A percentile compares a stretch with the other conserved stretches of the same genome.
Conservation (phyloP, 768 basidiomycete genomes). For the Leccinum barrowsii region DNA sequence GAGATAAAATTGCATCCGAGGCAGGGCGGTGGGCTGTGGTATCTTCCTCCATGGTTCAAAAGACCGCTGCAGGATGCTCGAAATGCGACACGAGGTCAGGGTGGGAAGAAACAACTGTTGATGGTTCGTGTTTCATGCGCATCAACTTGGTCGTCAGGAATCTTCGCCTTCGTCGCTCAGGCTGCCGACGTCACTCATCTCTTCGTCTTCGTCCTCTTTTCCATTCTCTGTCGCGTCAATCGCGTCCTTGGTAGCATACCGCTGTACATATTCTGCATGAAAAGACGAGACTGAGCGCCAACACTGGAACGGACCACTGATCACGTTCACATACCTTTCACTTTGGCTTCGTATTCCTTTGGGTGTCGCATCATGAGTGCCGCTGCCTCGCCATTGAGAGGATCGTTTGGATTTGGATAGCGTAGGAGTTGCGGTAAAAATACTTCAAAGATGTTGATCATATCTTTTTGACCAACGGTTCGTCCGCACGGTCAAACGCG, state of each 20-base stretch:
- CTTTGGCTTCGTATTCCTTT: conserved; percentile 91
- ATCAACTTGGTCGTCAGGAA: conserved; percentile 26
- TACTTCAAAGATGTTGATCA: conserved; percentile 99
- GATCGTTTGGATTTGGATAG: conserved; percentile 98
- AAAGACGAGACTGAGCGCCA: conserved; percentile 2
- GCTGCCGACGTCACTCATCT: conserved; percentile 86
- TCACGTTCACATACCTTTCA: conserved; percentile 62
- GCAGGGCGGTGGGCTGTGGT: conserved; percentile 16
- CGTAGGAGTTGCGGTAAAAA: conserved; percentile 96
- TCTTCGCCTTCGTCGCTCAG: conserved; percentile 61
- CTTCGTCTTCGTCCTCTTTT: conserved; percentile 72
- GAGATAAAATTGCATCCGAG: conserved; percentile 16
- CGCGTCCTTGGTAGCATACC: conserved; percentile 88
- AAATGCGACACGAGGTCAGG: conserved; percentile 14
- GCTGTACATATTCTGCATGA: conserved; percentile 86
- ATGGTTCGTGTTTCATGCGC: conserved; percentile 11
- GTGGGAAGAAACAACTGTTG: conserved; percentile 5
- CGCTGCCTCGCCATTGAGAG: conserved; percentile 96
- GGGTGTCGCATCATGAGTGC: conserved; percentile 97
- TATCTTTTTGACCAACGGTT: conserved; percentile 53
- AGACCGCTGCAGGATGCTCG: conserved; percentile 12
- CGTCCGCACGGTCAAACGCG: not conserved
- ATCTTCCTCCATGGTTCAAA: conserved; percentile 23
- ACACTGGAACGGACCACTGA: not conserved
- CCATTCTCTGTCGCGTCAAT: conserved; percentile 68